Evolutionary conservation across 2,329 filamentous ascomycete species (phyloP).

Genomic region (Geosmithia flava): DNA sequence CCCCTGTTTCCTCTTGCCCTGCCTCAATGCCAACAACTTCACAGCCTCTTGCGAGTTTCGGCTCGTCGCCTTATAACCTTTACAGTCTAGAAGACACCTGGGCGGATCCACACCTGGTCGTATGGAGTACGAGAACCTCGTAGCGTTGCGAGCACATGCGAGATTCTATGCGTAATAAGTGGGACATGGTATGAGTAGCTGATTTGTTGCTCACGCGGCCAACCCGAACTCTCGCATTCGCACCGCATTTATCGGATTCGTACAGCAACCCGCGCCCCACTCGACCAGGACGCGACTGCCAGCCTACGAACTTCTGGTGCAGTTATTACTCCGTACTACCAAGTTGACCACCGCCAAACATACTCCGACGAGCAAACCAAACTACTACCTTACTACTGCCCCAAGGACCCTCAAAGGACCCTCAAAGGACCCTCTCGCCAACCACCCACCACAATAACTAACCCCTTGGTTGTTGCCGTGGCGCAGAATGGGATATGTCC

Average conservation of each 20-base stretch:
- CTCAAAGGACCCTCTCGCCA: not conserved
- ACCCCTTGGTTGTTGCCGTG: conserved; percentile 3
- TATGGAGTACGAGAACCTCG: too few species aligned
- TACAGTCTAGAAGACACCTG: not conserved
- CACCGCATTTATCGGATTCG: not conserved
- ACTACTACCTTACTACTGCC: too few species aligned
- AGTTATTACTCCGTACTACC: too few species aligned
- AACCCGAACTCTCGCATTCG: not conserved
- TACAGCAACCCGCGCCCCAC: not conserved
- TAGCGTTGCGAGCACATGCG: too few species aligned
- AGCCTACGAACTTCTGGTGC: not conserved
- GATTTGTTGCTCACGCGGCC: not conserved
- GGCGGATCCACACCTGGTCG: too few species aligned
- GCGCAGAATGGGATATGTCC: conserved; percentile 24
- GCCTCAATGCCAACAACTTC: too few species aligned
- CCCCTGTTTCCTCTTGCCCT: too few species aligned
- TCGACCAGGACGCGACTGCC: not conserved
- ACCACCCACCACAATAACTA: not conserved
- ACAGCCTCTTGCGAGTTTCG: not conserved
- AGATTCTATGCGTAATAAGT: too few species aligned
- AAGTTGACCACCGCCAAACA: too few species aligned
- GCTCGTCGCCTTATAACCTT: not conserved
- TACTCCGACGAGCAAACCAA: too few species aligned
- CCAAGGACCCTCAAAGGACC: too few species aligned
- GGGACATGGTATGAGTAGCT: not conserved